Evolutionary conservation across 2,329 filamentous ascomycete genomes (phyloP), one percentile per base, ranked within the genome.

Genomic region (Aspergillus awamori): DNA sequence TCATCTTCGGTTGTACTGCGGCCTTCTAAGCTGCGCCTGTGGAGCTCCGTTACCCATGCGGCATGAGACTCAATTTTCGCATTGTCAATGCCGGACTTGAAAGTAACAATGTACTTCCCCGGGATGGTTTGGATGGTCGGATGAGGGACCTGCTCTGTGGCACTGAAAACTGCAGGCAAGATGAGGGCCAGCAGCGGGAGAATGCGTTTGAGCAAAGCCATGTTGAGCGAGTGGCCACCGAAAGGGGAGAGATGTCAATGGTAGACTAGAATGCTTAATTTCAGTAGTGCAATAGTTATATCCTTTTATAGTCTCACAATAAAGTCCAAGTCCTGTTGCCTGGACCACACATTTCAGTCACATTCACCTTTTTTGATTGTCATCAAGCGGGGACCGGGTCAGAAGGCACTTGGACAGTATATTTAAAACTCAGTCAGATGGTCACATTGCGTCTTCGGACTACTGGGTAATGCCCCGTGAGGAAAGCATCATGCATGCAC

Each of bases 51-150:
- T 20, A 67, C 67, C 68, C 68, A 70, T 13, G 59, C 39, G 5
- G 64, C 64, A 54, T 70, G 68, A 13, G 63, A 57, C 3, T 65
- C 61, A 22, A 70, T 68, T 52, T 57, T 62, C 2, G 62, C 67
- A 8, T 51, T 10, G 13, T 65, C 59, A 11, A 65, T 45, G 47
- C 64, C 67, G n/a, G 61, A 43, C 48, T 69, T 70, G 60, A 70
- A 66, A 8, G 67, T 67, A 26, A 70, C 62, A 30, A 70, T 70
- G 60, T 70, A 70, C 60, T 66, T 69, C 26, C 68, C 68, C 5
- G 67, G 64, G 28, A 70, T 58, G 28, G 53, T 67, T 33, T 66
- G 59, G 6, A 48, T 20, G 28, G 53, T n/a, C 13, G 59, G 60
- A 17, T 54, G 67, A 41, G 58, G 33, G 22, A 63, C 63, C 38